These are phyloP conservation scores for Vitis vinifera DNA, from an alignment of 164 flowering plant genomes.

Conservation along the genomic window DNA sequence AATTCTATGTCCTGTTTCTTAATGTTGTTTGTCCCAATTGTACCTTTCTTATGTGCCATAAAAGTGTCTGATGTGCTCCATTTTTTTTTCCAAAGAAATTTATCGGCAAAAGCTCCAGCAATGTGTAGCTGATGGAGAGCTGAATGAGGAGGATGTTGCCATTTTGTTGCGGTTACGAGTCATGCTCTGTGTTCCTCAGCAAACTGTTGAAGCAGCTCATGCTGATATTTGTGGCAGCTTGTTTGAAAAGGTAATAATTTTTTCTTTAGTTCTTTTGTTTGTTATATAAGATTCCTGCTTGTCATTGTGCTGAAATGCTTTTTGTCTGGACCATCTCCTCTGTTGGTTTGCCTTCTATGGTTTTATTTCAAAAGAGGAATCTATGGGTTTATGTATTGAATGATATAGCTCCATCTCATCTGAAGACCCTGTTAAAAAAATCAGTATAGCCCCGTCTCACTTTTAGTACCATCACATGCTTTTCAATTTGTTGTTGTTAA, in stretches of 20 bases:
- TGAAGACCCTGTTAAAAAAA: neutral
- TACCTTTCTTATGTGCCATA: neutral
- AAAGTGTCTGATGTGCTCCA: neutral
- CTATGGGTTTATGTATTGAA: too few relatives aligned
- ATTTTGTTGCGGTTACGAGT: constrained; percentile 71
- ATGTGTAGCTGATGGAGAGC: constrained; percentile 72
- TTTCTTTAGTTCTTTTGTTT: constrained; percentile 8
- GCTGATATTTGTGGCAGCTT: constrained; percentile 89
- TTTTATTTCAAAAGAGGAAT: neutral
- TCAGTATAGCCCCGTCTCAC: neutral
- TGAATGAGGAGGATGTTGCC: constrained; percentile 76
- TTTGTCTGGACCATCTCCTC: too few relatives aligned
- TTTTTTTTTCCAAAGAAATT: constrained; percentile 53
- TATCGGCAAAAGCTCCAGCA: constrained; percentile 93
- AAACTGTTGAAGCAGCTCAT: constrained; percentile 87
- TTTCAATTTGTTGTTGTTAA: too few relatives aligned
- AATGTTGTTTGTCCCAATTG: neutral
- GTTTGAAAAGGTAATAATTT: constrained; percentile 80
- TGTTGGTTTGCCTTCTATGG: neutral
- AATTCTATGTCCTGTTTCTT: constrained; percentile 2
- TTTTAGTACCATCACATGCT: too few relatives aligned
- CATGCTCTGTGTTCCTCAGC: constrained; percentile 91
- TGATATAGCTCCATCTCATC: too few relatives aligned
- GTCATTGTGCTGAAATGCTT: neutral
- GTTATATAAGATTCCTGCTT: neutral